phyloP scores from a whole-genome alignment of 306 rosid genomes.

The Fagus crenata region DNA sequence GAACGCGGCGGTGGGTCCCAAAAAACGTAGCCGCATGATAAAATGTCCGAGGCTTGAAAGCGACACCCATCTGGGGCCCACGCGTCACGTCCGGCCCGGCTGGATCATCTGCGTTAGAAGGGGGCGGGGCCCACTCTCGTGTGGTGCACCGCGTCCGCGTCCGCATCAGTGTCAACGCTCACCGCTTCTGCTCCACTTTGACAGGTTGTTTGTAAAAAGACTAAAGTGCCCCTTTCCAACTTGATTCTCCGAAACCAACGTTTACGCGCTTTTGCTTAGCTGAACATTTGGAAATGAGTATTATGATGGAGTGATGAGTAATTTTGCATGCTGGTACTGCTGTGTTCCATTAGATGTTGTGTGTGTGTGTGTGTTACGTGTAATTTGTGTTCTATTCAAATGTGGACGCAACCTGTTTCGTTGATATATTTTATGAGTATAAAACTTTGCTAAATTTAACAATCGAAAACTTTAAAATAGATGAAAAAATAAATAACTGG shows the following conservation, averaged over 20 bases:
- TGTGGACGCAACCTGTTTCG: no score
- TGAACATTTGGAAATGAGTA: background rate
- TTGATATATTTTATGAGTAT: no score
- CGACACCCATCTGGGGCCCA: conserved; percentile 46
- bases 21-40: background rate
- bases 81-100: conserved; percentile 40
- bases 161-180: conserved; percentile 24
- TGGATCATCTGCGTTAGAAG: conserved; percentile 40
- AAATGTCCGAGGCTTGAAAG: conserved; percentile 32
- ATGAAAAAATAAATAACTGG: no score
- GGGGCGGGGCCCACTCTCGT: conserved; percentile 32
- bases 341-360: background rate
- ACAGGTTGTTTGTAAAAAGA: background rate
- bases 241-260: conserved; percentile 2
- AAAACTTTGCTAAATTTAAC: no score
- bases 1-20: conserved; percentile 11
- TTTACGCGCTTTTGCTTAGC: conserved; percentile 12
- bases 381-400: no score
- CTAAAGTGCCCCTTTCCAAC: conserved; percentile 1
- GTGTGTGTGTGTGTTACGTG: no score
- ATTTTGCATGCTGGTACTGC: background rate
- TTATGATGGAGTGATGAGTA: background rate
- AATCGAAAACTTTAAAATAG: no score
- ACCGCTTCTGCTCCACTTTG: background rate
- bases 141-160: conserved; percentile 48